Conservation (phyloP, 192 early-diverging fungal genomes). For the Diversispora eburnea region DNA sequence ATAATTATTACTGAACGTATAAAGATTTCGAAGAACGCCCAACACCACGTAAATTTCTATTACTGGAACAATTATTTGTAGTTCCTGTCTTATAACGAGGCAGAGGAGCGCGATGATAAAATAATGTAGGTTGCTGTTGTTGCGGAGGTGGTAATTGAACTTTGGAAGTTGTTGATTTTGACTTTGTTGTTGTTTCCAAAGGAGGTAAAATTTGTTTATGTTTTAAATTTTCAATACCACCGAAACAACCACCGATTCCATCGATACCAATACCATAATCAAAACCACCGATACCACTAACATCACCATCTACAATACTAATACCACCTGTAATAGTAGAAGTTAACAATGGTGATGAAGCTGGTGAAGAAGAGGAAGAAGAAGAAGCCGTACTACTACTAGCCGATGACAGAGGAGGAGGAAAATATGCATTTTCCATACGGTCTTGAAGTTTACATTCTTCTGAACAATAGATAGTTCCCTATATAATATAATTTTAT, state of each 20-base stretch:
- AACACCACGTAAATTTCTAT: not conserved
- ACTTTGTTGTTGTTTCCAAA: not conserved
- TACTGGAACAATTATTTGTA: not conserved
- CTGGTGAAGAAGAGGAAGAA: not conserved
- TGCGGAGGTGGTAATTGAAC: conserved; percentile 9
- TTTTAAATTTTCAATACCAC: too few species aligned
- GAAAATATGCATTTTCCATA: not conserved
- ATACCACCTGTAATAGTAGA: too few species aligned
- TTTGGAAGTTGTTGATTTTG: not conserved
- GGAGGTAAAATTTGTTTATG: not conserved
- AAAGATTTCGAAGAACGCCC: not conserved
- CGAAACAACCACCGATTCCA: too few species aligned
- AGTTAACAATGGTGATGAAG: too few species aligned
- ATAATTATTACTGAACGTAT: conserved; percentile 4
- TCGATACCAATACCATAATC: too few species aligned
- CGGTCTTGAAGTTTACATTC: conserved; percentile 15
- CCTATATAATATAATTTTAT: not conserved
- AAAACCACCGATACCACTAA: too few species aligned
- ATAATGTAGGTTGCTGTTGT: not conserved
- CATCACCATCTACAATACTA: too few species aligned
- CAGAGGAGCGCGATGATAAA: conserved; percentile 10
- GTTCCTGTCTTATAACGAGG: not conserved
- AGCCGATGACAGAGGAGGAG: not conserved
- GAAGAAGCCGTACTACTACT: not conserved
- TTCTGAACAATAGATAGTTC: conserved; percentile 5